Conservation (phyloP, 768 basidiomycete species). For the Boletus fagicola region DNA sequence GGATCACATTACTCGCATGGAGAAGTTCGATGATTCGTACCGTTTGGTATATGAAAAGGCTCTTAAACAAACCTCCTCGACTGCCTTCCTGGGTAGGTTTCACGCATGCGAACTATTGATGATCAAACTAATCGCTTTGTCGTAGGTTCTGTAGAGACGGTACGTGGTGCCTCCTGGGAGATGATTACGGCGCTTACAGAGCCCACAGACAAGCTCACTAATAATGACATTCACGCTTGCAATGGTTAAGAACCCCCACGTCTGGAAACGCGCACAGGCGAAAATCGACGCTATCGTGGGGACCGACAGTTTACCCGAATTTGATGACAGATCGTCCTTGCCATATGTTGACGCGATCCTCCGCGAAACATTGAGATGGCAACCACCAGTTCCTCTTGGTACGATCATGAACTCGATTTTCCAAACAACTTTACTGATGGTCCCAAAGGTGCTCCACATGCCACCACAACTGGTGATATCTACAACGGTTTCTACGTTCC, state of each 20-base stretch:
- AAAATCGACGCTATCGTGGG: neutral
- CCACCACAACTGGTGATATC: neutral
- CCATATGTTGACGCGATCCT: neutral
- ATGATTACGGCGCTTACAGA: neutral
- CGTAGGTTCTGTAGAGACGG: neutral
- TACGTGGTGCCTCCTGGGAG: neutral
- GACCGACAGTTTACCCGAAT: neutral
- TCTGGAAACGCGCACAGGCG: neutral
- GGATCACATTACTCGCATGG: neutral
- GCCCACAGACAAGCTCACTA: neutral
- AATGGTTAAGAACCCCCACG: neutral
- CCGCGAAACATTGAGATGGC: neutral
- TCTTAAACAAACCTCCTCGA: neutral
- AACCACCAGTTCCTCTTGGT: neutral
- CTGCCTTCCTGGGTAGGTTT: neutral
- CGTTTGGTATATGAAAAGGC: neutral
- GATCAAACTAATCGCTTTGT: neutral
- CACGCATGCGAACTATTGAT: neutral
- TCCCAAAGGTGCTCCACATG: neutral
- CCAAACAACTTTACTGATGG: neutral
- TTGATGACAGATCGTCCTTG: neutral
- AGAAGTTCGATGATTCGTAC: neutral
- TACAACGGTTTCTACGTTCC: neutral
- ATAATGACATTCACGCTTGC: neutral
- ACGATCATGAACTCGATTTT: neutral